Percentiles rank a stretch among this genome's conserved stretches.
Conservation (phyloP, 176 grass and related monocot genomes). For the Puccinellia tenuiflora region DNA sequence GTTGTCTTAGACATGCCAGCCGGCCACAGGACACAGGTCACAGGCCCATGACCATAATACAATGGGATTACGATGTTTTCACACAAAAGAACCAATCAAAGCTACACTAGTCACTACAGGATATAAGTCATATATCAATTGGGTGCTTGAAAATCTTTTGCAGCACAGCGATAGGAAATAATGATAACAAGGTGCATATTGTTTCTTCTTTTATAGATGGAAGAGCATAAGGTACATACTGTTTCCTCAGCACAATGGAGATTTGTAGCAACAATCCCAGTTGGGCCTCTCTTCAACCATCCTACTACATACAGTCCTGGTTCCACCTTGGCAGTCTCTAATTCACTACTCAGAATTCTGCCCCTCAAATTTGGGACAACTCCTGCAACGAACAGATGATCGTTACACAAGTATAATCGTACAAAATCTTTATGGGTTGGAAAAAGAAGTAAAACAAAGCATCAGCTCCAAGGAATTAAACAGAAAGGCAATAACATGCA, state of each 20-base stretch:
- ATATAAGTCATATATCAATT: background rate
- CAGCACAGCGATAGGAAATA: background rate
- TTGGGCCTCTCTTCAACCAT: constrained; percentile 98
- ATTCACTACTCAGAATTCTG: constrained; percentile 47
- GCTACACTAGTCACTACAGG: background rate
- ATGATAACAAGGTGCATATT: background rate
- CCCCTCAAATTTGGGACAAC: constrained; percentile 68
- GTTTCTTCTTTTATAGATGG: background rate
- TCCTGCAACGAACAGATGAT: constrained; percentile 37
- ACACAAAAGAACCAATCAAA: background rate
- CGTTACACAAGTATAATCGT: background rate
- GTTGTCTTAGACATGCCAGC: background rate
- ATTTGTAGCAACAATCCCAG: constrained; percentile 81
- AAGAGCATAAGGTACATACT: constrained; percentile 35
- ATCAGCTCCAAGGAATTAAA: background rate
- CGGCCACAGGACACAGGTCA: background rate
- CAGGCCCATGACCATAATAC: background rate
- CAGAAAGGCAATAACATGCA: constrained; percentile 3
- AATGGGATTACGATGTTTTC: background rate
- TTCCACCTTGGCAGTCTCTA: constrained; percentile 43
- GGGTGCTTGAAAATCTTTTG: background rate
- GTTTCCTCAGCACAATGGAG: constrained; percentile 92
- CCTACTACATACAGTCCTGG: constrained; percentile 73
- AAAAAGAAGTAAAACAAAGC: background rate
- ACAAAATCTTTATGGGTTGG: background rate